A percentile compares a stretch with the other conserved stretches of the same genome.
phyloP scores from a whole-genome alignment of 345 rosid genomes.

The Boechera stricta region DNA sequence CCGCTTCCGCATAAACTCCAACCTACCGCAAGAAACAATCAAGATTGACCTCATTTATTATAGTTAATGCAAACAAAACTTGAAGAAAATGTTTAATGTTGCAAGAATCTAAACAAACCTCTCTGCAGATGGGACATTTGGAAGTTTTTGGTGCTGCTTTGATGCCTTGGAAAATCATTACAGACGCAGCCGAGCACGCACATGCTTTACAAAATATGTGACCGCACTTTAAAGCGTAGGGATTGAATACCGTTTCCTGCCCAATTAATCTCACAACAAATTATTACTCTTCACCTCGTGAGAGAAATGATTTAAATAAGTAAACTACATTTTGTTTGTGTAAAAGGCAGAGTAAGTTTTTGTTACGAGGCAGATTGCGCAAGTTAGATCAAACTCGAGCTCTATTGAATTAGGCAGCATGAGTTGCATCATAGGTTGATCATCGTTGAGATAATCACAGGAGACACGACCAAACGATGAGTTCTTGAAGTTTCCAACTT shows the following conservation, averaged over 20 bases:
- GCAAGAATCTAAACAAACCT: constrained; percentile 56
- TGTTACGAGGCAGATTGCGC: constrained; percentile 84
- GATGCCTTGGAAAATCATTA: constrained; percentile 72
- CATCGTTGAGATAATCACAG: constrained; percentile 56
- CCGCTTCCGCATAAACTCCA: constrained; percentile 75
- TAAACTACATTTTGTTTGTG: not conserved
- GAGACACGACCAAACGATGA: constrained; percentile 58
- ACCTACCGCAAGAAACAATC: constrained; percentile 46
- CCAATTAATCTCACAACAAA: constrained; percentile 5
- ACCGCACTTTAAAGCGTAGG: constrained; percentile 84
- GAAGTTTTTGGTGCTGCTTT: constrained; percentile 63
- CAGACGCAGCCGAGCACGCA: constrained; percentile 90
- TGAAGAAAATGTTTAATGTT: not conserved
- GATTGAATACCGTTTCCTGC: constrained; percentile 87
- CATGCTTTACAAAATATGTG: constrained; percentile 93
- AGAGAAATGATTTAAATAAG: not conserved
- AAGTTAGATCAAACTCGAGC: constrained; percentile 79
- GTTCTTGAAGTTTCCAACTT: constrained; percentile 50
- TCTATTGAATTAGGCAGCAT: constrained; percentile 62
- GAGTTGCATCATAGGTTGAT: constrained; percentile 63
- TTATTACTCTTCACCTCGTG: constrained; percentile 17
- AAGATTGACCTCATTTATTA: not conserved
- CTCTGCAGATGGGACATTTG: constrained; percentile 93
- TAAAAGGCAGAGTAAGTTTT: not conserved
- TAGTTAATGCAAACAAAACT: constrained; percentile 4